Conservation (phyloP, 1,139 yeast genomes). For the Suhomyces ambrosiae region DNA sequence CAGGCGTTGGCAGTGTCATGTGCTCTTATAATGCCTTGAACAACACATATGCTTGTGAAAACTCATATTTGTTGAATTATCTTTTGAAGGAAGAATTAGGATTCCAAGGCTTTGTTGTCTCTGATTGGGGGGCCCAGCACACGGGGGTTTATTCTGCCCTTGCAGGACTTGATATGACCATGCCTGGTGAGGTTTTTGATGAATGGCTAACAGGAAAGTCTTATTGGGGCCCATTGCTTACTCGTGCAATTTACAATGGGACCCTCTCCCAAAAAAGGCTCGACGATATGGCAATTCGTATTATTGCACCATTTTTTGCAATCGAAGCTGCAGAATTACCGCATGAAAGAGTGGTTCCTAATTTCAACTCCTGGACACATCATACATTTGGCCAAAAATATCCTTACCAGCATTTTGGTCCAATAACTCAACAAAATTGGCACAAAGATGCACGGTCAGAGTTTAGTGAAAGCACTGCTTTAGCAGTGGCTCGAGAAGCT, state of each 20-base stretch:
- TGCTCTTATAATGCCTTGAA: conserved; percentile 63
- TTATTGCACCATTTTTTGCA: conserved; percentile 59
- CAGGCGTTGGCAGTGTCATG: conserved; percentile 65
- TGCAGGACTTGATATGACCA: conserved; percentile 66
- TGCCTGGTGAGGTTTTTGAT: conserved; percentile 64
- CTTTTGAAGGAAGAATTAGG: conserved; percentile 64
- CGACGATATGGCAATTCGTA: conserved; percentile 64
- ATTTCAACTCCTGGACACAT: conserved; percentile 61
- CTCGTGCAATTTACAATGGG: conserved; percentile 56
- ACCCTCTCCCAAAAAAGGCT: conserved; percentile 58
- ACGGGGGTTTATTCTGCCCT: conserved; percentile 58
- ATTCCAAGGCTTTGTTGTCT: conserved; percentile 66
- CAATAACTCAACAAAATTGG: conserved; percentile 55
- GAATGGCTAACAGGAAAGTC: conserved; percentile 59
- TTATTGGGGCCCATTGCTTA: conserved; percentile 59
- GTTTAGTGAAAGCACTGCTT: conserved; percentile 52
- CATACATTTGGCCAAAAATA: conserved; percentile 56
- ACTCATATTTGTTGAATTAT: conserved; percentile 56
- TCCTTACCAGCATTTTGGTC: conserved; percentile 56
- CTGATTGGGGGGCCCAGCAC: conserved; percentile 70
- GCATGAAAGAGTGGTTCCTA: conserved; percentile 49
- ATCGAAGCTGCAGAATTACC: conserved; percentile 36
- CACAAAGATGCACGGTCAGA: conserved; percentile 56
- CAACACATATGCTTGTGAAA: conserved; percentile 62
- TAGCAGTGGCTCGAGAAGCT: conserved; percentile 59